These are phyloP conservation scores for Fusarium sp. DNA, from an alignment of 2,329 filamentous ascomycete species.

Conservation along the genomic window DNA sequence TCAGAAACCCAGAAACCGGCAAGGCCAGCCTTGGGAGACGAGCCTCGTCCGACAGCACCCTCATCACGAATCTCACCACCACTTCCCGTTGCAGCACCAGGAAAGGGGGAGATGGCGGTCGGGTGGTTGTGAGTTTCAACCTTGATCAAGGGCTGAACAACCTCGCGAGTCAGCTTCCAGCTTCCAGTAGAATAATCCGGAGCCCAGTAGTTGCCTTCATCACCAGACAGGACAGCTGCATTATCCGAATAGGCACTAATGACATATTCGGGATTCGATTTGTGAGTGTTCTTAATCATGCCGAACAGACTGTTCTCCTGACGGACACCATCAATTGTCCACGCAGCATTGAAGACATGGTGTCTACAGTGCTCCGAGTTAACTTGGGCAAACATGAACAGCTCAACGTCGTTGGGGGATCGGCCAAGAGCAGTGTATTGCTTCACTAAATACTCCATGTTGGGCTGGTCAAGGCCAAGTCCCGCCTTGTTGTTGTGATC, in stretches of 20 bases:
- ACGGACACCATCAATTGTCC: conserved; percentile 87
- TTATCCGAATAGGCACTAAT: conserved; percentile 98
- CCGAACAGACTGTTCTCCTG: conserved; percentile 86
- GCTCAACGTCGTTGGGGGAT: conserved; percentile 81
- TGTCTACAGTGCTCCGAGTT: conserved; percentile 91
- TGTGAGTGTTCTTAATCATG: conserved; percentile 97
- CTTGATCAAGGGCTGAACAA: conserved; percentile 88
- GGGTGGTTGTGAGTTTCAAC: conserved; percentile 99
- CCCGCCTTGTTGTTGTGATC: conserved; percentile 86
- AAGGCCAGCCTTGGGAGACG: conserved; percentile 90
- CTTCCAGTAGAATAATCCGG: conserved; percentile 86
- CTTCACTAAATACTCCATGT: conserved; percentile 94
- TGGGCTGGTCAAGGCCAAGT: conserved; percentile 83
- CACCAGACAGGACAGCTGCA: conserved; percentile 76
- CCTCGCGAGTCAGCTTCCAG: conserved; percentile 88
- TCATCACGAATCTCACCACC: conserved; percentile 97
- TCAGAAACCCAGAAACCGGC: conserved; percentile 96
- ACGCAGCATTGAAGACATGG: conserved; percentile 96
- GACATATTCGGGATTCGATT: conserved; percentile 80
- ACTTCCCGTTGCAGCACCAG: conserved; percentile 92
- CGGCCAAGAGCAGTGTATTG: conserved; percentile 58
- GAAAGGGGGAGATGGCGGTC: conserved; percentile 91
- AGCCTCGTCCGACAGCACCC: conserved; percentile 91
- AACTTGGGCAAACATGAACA: conserved; percentile 99
- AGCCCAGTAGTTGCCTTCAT: conserved; percentile 72